Base-by-base conservation (phyloP, 768 basidiomycete genomes). In the Fomitopsis pulvina region DNA sequence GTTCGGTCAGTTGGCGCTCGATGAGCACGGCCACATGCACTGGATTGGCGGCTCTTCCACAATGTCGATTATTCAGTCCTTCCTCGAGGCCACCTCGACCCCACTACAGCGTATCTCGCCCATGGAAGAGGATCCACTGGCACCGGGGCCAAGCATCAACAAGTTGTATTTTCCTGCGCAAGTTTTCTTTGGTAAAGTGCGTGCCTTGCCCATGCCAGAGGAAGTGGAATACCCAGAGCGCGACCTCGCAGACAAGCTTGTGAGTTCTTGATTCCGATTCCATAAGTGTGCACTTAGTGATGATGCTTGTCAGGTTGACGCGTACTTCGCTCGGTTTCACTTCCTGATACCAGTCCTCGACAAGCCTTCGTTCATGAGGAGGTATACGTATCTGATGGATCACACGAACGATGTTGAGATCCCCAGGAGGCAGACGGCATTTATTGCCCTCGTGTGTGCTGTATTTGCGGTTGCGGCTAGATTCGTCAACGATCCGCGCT, bases 11-110 rank as follows among this genome's bases (percentile, higher is more conserved):
- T 78, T 92, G 46, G 88, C 91, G 24, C 74, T 92, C 34, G 90
- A 92, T 59, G 91, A 92, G 63, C 85, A 91, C 56, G 90, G 90
- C 27, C 88, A 91, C 66, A 81, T 88, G 78, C 81, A 89, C 52
- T 92, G 90, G 90, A 92, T 92, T 58, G 90, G 90, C 37, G 87
- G 89, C 46, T 92, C 91, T 4, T 92, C 89, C 14, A 89, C 89
- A 20, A 91, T 92, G 90, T 88, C 90, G 5, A 77, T 92, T 57
- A 90, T 92, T 42, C 89, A 92, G 62, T 90, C 88, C 4, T 92
- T 92, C 72, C 81, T 79, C 53, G 80, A 85, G 40, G 68, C 85
- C 54, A 88, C 86, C 21, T 77, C 85, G 4, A 81, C 81, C 26
- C 86, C 85, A 5, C 69, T 86, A 20, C 79, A 85, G 61, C 85